A percentile compares a stretch with the other conserved stretches of the same genome.
Conservation (phyloP, 257 asterid genomes). For the Verbena officinalis region DNA sequence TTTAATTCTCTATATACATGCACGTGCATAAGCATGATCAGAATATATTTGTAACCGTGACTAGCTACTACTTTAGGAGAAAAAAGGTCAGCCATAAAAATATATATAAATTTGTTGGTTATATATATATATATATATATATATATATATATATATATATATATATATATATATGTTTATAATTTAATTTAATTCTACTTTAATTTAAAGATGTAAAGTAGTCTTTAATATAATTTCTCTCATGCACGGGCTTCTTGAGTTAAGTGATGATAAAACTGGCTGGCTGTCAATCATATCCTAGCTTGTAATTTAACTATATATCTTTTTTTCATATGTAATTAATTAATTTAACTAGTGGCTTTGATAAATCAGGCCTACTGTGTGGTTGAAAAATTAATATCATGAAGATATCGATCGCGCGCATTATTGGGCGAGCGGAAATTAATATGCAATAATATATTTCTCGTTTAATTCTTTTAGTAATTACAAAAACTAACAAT, state of each 20-base stretch:
- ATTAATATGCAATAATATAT: neutral
- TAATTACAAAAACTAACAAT: neutral
- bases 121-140: too few species aligned
- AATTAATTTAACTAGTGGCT: constrained; percentile 11
- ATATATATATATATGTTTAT: too few species aligned
- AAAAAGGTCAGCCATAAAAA: constrained; percentile 4
- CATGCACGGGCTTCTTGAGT: constrained; percentile 67
- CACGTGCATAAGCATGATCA: constrained; percentile 23
- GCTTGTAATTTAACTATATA: too few species aligned
- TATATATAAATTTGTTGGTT: neutral
- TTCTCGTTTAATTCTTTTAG: neutral
- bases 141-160: too few species aligned
- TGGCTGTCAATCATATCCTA: constrained; percentile 17
- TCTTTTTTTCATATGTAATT: too few species aligned
- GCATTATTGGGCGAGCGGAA: constrained; percentile 24
- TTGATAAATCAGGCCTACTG: neutral
- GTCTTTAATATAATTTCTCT: constrained; percentile 29
- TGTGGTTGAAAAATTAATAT: neutral
- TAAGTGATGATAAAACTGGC: constrained; percentile 23
- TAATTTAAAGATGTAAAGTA: neutral
- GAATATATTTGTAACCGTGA: constrained; percentile 28
- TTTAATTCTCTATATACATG: too few species aligned
- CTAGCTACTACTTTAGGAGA: constrained; percentile 25
- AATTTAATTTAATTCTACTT: neutral
- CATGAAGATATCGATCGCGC: too few species aligned